These are phyloP conservation scores for Oryza punctata DNA, from an alignment of 176 grass and related monocot species.

Conservation along the genomic window DNA sequence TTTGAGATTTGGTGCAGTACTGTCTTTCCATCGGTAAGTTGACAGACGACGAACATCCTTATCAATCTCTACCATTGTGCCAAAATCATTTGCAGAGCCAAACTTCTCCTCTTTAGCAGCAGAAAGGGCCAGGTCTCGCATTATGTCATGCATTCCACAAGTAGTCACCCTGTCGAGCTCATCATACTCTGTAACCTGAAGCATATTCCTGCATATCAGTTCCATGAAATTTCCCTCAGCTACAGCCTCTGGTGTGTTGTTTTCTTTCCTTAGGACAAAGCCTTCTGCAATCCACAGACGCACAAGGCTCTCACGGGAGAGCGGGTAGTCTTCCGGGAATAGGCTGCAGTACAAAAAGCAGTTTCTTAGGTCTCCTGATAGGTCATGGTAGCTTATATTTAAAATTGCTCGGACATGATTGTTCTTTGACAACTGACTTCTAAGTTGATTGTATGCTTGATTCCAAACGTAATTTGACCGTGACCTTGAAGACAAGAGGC, in stretches of 20 bases:
- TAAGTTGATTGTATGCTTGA: constrained; percentile 50
- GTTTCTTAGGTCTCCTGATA: constrained; percentile 33
- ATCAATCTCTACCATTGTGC: constrained; percentile 19
- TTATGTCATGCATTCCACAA: constrained; percentile 52
- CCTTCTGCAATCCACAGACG: constrained; percentile 41
- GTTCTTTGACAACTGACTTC: constrained; percentile 37
- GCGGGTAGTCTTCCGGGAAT: constrained; percentile 31
- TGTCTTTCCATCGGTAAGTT: constrained; percentile 4
- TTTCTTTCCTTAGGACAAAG: constrained; percentile 20
- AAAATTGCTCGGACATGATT: constrained; percentile 40
- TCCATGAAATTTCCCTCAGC: constrained; percentile 43
- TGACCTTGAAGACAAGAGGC: constrained; percentile 48
- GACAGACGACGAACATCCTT: constrained; percentile 30
- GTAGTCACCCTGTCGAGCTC: constrained; percentile 28
- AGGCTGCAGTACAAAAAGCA: constrained; percentile 41
- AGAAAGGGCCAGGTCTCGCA: constrained; percentile 34
- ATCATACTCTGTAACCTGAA: background rate
- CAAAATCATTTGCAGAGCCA: constrained; percentile 15
- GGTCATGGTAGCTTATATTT: constrained; percentile 39
- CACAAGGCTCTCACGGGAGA: constrained; percentile 32
- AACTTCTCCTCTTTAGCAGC: constrained; percentile 42
- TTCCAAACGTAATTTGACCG: constrained; percentile 37
- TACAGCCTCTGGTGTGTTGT: constrained; percentile 28
- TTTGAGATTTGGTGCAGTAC: background rate
- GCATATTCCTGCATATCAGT: constrained; percentile 32